These are phyloP conservation scores for Gardenia jasminoides DNA, from an alignment of 257 asterid species.

Conservation along the genomic window DNA sequence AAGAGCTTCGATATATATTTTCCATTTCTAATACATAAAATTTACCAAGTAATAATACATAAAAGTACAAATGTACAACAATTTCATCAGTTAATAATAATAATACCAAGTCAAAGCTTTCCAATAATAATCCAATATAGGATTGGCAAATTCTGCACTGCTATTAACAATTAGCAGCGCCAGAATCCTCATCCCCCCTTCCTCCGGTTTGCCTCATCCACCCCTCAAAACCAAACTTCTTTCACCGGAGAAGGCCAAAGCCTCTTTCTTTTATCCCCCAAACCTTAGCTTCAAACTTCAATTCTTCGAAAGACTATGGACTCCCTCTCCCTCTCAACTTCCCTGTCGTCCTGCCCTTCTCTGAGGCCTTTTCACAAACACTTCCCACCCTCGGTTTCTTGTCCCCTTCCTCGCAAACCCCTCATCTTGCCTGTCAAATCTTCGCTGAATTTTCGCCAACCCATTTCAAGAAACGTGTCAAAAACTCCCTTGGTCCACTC, in stretches of 20 bases:
- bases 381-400: conserved; percentile 25
- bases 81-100: too few species aligned
- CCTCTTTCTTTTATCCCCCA: conserved; percentile 18
- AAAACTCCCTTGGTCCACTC: conserved; percentile 15
- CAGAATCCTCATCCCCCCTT: background rate
- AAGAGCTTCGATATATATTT: too few species aligned
- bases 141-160: background rate
- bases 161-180: too few species aligned
- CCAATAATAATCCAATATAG: background rate
- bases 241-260: background rate
- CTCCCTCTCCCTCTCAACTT: conserved; percentile 60
- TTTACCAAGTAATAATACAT: too few species aligned
- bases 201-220: conserved; percentile 11
- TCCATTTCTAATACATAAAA: too few species aligned
- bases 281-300: conserved; percentile 1
- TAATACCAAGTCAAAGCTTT: too few species aligned
- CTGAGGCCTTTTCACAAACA: conserved; percentile 29
- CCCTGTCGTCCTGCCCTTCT: conserved; percentile 29
- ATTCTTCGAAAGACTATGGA: conserved; percentile 37
- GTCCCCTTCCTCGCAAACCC: conserved; percentile 25
- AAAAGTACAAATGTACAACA: too few species aligned
- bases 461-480: conserved; percentile 17
- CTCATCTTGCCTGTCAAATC: conserved; percentile 32
- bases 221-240: background rate
- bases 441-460: conserved; percentile 37